Base-by-base conservation (phyloP, 495 filamentous ascomycete genomes). In the Hypoxylon lienhwacheense region DNA sequence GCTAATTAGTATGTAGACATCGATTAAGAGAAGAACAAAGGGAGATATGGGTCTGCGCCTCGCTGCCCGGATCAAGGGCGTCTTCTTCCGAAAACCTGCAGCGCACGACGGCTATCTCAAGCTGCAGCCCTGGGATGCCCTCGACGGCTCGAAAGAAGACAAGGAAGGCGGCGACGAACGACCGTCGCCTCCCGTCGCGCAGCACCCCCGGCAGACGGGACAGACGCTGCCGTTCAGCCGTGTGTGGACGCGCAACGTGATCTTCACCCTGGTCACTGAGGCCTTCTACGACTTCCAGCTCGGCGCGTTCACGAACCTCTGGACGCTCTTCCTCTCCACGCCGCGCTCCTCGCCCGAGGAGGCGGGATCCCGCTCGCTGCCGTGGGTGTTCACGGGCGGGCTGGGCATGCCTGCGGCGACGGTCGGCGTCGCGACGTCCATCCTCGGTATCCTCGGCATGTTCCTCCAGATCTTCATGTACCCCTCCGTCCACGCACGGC, bases 311-410 rank as follows among this genome's bases (percentile, higher is more conserved):
- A 89, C 87, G 67, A 86, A 84, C 53, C 75, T 92, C 33, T 92
- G 87, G 87, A 85, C 86, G 37, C 81, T 89, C 45, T 91, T 91
- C 77, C 82, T 95, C 48, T 89, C 86, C 2, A 86, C 88, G 0
- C 87, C 89, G 0, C 85, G 87, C 34, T 83, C 85, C 49, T 78
- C 85, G 52, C 66, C 66, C 2, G 33, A 65, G n/a, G 59, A 68
- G 10, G 32, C 55, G 3, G 28, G 42, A 25, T 47, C 55, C 10
- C 62, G 29, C 7, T 59, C 66, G 5, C 73, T 83, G 2, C 85
- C 85, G 0, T 85, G 91, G 68, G 63, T 72, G 59, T 93, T 93
- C 73, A 90, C 86, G 2, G 89, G 89, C 36, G 89, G 89, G 17
- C 71, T 91, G 16, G 89, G 86, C 28, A 83, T 93, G 66, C 80